Evolutionary conservation across 495 filamentous ascomycete species (phyloP).

Genomic region (Niebla homalea): DNA sequence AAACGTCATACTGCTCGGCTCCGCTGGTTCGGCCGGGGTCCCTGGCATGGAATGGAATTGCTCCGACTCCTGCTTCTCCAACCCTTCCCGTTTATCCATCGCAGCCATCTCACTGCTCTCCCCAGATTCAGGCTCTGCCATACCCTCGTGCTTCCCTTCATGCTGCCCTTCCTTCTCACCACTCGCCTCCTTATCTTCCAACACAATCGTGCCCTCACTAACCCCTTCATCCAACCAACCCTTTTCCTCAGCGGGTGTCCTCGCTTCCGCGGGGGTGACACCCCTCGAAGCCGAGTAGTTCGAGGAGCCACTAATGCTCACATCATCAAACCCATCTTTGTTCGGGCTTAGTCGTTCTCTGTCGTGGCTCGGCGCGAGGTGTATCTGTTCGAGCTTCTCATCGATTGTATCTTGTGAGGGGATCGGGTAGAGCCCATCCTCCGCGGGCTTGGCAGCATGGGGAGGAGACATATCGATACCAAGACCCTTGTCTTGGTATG

Average conservation of each 20-base stretch:
- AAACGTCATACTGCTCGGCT: neutral
- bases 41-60: slow-evolving; percentile 39
- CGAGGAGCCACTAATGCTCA: slow-evolving; percentile 16
- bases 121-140: slow-evolving; percentile 13
- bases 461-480: slow-evolving; percentile 18
- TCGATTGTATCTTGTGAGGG: slow-evolving; percentile 1
- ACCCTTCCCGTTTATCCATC: slow-evolving; percentile 3
- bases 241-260: neutral
- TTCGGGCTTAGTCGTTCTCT: slow-evolving; percentile 5
- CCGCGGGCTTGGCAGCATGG: slow-evolving; percentile 3
- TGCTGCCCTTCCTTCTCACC: slow-evolving; percentile 3
- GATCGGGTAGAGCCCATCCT: slow-evolving; percentile 1
- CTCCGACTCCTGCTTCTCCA: slow-evolving; percentile 21
- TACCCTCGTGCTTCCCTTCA: slow-evolving; percentile 15
- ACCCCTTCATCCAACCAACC: slow-evolving; percentile 6
- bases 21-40: slow-evolving; percentile 33
- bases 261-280: neutral
- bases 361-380: slow-evolving; percentile 5
- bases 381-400: slow-evolving; percentile 8
- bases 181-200: slow-evolving; percentile 5
- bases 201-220: slow-evolving; percentile 1
- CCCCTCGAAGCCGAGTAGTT: slow-evolving; percentile 8
- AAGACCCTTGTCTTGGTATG: slow-evolving; percentile 11
- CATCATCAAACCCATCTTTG: slow-evolving; percentile 13
- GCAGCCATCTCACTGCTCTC: neutral